Evolutionary conservation across 495 filamentous ascomycete genomes (phyloP), one percentile per base, ranked within the genome.

Genomic region (Neurospora terricola): DNA sequence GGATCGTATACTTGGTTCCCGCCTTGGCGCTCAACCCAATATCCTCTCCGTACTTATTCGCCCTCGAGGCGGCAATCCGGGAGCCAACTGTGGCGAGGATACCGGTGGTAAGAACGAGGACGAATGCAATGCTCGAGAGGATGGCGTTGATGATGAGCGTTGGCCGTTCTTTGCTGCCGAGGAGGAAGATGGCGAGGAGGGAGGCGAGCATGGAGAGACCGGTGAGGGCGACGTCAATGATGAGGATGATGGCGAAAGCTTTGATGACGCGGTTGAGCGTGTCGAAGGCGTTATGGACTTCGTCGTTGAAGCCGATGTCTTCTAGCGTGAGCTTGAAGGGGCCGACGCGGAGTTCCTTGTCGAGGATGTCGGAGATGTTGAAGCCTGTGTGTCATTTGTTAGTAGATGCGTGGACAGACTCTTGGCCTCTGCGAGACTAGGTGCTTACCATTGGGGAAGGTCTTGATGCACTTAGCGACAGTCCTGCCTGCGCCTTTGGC

Each of bases 181-280:
- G 74, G 21, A 88, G 73, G 66, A 83, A 72, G 48, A 88, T 54
- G 66, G 79, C 82, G 14, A 82, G 70, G 45, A 88, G 69, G 21
- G 86, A 83, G 3, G 81, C 76, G 4, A 94, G 54, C 48, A 93
- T 79, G 6, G 85, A 81, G 10, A 90, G 74, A 12, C 87, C 89
- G 27, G 87, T 83, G 18, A 90, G 82, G 5, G 81, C 88, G 42
- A 89, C 85, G 3, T 71, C 90, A 10, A 93, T 83, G 73, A 85
- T 87, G 77, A 92, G 93, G 70, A 94, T 80, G 39, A 92, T 83
- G 71, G 90, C 90, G 74, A 88, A 84, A 0, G 87, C 88, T 34
- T 87, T 85, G 48, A 85, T 74, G 21, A 83, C 78, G 37, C 70
- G 73, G 74, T 82, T 83, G 71, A 90, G 78, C 3, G 84, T 85